A percentile compares a stretch with the other conserved stretches of the same genome.
Evolutionary conservation across 2,329 filamentous ascomycete genomes (phyloP).

Genomic region (Colletotrichum sp.): DNA sequence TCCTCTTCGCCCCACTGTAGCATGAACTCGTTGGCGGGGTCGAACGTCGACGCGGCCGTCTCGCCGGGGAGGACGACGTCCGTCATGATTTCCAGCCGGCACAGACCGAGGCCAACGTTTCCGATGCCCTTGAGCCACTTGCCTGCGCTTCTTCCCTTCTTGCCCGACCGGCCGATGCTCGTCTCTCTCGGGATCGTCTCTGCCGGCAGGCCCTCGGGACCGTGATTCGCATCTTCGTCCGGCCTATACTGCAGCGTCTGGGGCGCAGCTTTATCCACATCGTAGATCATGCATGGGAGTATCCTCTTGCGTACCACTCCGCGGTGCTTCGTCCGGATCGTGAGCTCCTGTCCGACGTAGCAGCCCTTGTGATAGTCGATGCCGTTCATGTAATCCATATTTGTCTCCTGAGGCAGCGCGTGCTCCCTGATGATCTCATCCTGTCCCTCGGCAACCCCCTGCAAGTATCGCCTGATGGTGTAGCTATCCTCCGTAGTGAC

Average conservation of each 20-base stretch:
- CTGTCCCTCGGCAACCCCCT: conserved; percentile 86
- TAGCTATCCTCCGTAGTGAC: conserved; percentile 66
- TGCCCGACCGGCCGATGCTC: conserved; percentile 56
- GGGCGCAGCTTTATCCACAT: conserved; percentile 41
- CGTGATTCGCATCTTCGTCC: conserved; percentile 22
- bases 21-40: conserved; percentile 42
- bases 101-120: conserved; percentile 86
- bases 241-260: conserved; percentile 53
- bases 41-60: conserved; percentile 68
- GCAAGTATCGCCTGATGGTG: conserved; percentile 76
- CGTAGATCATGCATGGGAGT: conserved; percentile 79
- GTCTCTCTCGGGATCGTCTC: conserved; percentile 48
- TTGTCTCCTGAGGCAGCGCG: conserved; percentile 85
- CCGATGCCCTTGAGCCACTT: conserved; percentile 82
- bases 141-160: conserved; percentile 74
- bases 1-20: conserved; percentile 20
- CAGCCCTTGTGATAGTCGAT: conserved; percentile 97
- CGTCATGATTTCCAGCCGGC: conserved; percentile 90
- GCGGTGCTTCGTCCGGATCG: conserved; percentile 92
- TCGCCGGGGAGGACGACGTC: conserved; percentile 74
- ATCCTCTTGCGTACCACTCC: conserved; percentile 93
- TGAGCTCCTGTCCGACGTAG: conserved; percentile 96
- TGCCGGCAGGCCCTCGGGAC: conserved; percentile 31
- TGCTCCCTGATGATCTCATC: conserved; percentile 73
- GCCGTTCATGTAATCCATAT: conserved; percentile 84